Percentiles rank a stretch among this genome's conserved stretches.
phyloP scores from a whole-genome alignment of 2,329 filamentous ascomycete species.

The Aureobasidium melanogenum region DNA sequence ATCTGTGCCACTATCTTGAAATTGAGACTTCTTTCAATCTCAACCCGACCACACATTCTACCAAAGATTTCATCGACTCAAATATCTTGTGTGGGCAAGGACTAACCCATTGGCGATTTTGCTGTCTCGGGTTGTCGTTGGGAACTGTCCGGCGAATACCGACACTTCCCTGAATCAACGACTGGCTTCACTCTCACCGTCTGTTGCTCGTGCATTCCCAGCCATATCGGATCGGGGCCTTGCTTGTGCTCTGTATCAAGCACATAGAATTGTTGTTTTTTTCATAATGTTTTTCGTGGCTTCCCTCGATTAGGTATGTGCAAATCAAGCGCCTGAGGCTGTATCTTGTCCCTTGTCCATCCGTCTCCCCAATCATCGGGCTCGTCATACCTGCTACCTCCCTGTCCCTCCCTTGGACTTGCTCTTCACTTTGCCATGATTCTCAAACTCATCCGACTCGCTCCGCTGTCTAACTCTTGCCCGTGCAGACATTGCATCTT shows the following conservation, averaged over 20 bases:
- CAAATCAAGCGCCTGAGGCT: not conserved
- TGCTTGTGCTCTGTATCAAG: not conserved
- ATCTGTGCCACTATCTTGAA: not conserved
- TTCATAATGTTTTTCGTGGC: not conserved
- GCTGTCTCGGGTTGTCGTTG: not conserved
- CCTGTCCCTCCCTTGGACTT: not conserved
- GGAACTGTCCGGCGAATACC: not conserved
- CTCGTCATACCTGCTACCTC: not conserved
- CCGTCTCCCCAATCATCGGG: not conserved
- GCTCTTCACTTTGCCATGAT: not conserved
- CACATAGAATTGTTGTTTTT: not conserved
- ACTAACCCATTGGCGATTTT: not conserved
- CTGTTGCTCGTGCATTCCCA: not conserved
- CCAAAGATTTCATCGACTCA: no score
- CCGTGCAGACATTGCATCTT: not conserved
- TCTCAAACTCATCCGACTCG: not conserved
- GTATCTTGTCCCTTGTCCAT: not conserved
- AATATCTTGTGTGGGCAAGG: not conserved
- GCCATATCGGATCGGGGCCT: not conserved
- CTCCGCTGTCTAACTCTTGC: not conserved
- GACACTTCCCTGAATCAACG: conserved; percentile 1
- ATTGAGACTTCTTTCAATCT: no score
- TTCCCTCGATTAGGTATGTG: conserved; percentile 4
- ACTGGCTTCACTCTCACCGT: not conserved
- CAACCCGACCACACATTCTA: not conserved